Evolutionary conservation across 1,139 yeast species (phyloP), one percentile per base, ranked within the genome.

Genomic region (Yamadazyma jaroonii): DNA sequence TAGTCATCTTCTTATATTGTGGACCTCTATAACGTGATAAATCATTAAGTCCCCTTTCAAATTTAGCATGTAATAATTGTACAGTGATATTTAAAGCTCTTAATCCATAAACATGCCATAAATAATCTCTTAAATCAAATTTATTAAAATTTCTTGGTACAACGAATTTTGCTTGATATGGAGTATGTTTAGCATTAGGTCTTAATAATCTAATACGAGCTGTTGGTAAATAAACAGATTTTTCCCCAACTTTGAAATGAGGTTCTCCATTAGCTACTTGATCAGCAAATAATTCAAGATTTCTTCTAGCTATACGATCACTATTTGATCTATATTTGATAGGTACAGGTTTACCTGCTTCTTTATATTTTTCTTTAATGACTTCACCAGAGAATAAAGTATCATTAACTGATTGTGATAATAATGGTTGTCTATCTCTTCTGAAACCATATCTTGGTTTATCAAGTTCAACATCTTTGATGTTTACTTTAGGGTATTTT

Each of bases 101-200:
- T 48, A 90, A 72, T 2, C 95, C 95, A 55, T 90, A 90, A 4
- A 90, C 72, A 54, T 89, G 81, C 78, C 83, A 90, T 48, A 90
- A 71, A 56, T 90, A 90, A 65, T 90, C 97, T 61, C 97, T 76
- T 49, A 90, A 72, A 57, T 89, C 97, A 66, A 89, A 71, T 61
- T 88, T 88, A 67, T 90, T 90, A 72, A 89, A 88, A 43, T 86
- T 79, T 56, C 87, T 80, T 17, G 97, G 97, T 24, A 90, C 97
- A 48, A 86, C 78, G 58, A 90, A 90, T 61, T 88, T 89, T 35
- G 97, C 97, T 61, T 89, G 97, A 63, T 83, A 88, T 36, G 97
- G 97, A 1, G 96, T 86, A 62, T 87, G 95, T 57, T 87, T 87
- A 15, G 97, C 96, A 54, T 85, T 85, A 33, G 96, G 95, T 56